Conservation (phyloP, 2,329 filamentous ascomycete species). For the Aureobasidium sp. region DNA sequence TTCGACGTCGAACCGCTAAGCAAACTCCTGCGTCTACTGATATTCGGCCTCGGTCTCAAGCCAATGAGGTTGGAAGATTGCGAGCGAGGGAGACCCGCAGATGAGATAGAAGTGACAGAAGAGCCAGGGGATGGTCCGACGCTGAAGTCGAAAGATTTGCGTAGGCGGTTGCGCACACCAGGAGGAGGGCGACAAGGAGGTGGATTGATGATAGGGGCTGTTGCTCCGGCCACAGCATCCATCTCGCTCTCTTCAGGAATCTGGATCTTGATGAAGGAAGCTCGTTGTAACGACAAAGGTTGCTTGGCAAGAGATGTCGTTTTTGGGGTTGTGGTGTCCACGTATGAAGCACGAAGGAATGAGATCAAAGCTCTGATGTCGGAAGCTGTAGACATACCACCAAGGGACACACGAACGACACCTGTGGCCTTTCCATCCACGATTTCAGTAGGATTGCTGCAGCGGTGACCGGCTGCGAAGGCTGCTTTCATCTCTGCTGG, state of each 20-base stretch:
- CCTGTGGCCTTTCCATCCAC: constrained; percentile 82
- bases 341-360: constrained; percentile 29
- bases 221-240: neutral
- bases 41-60: neutral
- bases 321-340: constrained; percentile 18
- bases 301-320: neutral
- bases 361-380: constrained; percentile 66
- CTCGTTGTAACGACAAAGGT: neutral
- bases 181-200: neutral
- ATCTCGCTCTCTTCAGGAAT: neutral
- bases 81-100: neutral
- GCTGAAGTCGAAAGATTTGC: neutral
- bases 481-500: constrained; percentile 79
- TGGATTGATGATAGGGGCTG: neutral
- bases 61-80: constrained; percentile 2
- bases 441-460: constrained; percentile 75
- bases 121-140: neutral
- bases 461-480: constrained; percentile 77
- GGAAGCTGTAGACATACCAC: constrained; percentile 74
- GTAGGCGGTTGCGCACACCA: neutral
- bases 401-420: constrained; percentile 75
- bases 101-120: neutral
- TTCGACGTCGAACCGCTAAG: neutral
- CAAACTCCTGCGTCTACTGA: neutral
- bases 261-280: constrained; percentile 3